These are phyloP conservation scores for Chalciporus piperatus DNA, from an alignment of 768 basidiomycete genomes.

Conservation along the genomic window DNA sequence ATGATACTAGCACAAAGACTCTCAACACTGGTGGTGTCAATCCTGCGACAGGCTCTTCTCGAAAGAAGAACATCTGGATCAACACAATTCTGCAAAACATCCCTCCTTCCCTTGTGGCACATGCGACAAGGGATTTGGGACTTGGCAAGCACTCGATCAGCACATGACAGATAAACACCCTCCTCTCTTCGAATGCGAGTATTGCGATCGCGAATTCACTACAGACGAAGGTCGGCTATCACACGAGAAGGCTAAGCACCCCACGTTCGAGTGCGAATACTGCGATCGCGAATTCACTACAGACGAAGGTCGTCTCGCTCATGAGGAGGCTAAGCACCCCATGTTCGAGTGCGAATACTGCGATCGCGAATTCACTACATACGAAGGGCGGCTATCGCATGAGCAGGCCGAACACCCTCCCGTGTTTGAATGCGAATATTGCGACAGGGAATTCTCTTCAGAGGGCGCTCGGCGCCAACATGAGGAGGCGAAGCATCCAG, in stretches of 20 bases:
- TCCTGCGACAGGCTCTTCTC: conserved; percentile 1
- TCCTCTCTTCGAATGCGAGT: conserved; percentile 9
- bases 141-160: conserved; percentile 13
- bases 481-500: conserved; percentile 5
- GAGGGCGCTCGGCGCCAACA: conserved; percentile 7
- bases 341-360: conserved; percentile 19
- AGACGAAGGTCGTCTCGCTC: background rate
- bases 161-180: conserved; percentile 14
- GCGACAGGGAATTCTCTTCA: conserved; percentile 6
- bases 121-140: conserved; percentile 7
- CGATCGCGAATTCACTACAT: conserved; percentile 5
- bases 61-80: background rate
- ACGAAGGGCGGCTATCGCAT: conserved; percentile 8
- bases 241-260: conserved; percentile 14
- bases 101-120: background rate
- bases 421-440: conserved; percentile 12
- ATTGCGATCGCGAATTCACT: conserved; percentile 13
- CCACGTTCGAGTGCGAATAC: conserved; percentile 13
- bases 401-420: conserved; percentile 7
- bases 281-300: conserved; percentile 14
- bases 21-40: background rate
- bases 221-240: background rate
- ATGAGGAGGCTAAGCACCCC: conserved; percentile 12
- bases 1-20: conserved; percentile 9
- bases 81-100: conserved; percentile 12